Conservation (phyloP, 108 stramenopile species). For the Chaetoceros tenuissimus region DNA sequence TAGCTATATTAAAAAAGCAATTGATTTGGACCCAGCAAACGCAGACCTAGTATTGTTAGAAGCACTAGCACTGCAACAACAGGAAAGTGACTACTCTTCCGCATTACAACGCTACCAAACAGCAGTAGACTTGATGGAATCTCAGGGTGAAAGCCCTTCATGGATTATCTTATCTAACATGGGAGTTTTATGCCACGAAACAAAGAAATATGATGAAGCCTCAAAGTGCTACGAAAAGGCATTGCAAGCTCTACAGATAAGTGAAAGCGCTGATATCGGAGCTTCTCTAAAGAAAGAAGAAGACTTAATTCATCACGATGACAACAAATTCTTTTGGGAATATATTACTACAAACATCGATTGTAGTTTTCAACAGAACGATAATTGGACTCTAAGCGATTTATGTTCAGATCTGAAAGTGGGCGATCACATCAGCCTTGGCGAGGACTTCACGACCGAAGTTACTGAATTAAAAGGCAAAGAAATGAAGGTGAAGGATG, state of each 20-base stretch:
- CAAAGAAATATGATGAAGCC: constrained; percentile 62
- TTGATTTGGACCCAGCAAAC: constrained; percentile 80
- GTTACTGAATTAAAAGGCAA: constrained; percentile 6
- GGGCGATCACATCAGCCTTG: constrained; percentile 32
- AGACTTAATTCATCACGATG: constrained; percentile 40
- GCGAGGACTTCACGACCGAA: constrained; percentile 24
- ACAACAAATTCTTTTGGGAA: constrained; percentile 59
- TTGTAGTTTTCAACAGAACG: not conserved
- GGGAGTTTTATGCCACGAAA: constrained; percentile 78
- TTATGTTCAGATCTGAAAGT: constrained; percentile 4
- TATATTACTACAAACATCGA: constrained; percentile 33
- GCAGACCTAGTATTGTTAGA: constrained; percentile 65
- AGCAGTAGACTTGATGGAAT: constrained; percentile 59
- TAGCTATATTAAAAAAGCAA: constrained; percentile 62
- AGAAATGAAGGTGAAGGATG: constrained; percentile 6
- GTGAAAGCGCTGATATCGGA: constrained; percentile 11
- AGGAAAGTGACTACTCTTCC: constrained; percentile 51
- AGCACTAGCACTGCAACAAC: constrained; percentile 74
- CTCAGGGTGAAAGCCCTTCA: constrained; percentile 35
- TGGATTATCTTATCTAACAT: constrained; percentile 66
- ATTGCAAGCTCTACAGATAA: constrained; percentile 38
- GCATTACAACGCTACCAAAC: constrained; percentile 70
- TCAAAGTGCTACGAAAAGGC: constrained; percentile 50
- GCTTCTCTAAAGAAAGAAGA: constrained; percentile 34
- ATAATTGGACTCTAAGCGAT: constrained; percentile 1